phyloP scores from a whole-genome alignment of 2,329 filamentous ascomycete genomes.

The Epichloe coenophiala region DNA sequence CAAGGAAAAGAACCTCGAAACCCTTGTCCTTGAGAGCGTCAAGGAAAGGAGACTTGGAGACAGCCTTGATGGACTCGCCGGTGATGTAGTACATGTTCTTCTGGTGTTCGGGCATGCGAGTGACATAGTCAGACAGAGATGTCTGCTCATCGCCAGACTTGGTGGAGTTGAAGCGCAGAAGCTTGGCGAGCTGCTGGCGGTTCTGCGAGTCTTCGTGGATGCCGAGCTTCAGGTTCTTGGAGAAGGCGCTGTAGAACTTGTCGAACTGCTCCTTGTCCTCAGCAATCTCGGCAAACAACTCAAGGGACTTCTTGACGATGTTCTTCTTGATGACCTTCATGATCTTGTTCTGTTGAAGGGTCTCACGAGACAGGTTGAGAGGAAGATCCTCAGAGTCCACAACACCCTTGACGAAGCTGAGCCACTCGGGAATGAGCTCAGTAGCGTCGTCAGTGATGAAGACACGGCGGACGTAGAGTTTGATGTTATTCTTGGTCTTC shows the following conservation, averaged over 20 bases:
- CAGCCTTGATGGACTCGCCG: slow-evolving; percentile 97
- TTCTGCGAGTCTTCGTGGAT: slow-evolving; percentile 99
- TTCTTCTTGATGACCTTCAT: slow-evolving; percentile 99
- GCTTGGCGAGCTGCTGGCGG: slow-evolving; percentile 83
- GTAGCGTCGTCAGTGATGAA: slow-evolving; percentile 99
- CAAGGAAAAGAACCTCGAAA: slow-evolving; percentile 98
- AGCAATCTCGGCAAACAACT: slow-evolving; percentile 97
- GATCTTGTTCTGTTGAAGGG: slow-evolving; percentile 99
- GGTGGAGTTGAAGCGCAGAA: slow-evolving; percentile 96
- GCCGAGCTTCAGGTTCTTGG: slow-evolving; percentile 99
- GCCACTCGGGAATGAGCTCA: slow-evolving; percentile 98
- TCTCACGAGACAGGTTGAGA: slow-evolving; percentile 99
- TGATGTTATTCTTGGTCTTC: slow-evolving; percentile 99
- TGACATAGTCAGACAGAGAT: slow-evolving; percentile 93
- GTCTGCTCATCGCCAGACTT: slow-evolving; percentile 95
- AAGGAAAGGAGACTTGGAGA: slow-evolving; percentile 96
- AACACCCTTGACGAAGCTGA: slow-evolving; percentile 99
- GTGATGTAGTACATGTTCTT: slow-evolving; percentile 99
- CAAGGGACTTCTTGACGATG: slow-evolving; percentile 99
- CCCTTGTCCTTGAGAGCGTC: slow-evolving; percentile 97
- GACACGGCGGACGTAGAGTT: slow-evolving; percentile 98
- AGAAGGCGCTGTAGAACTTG: slow-evolving; percentile 99
- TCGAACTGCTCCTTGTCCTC: slow-evolving; percentile 99
- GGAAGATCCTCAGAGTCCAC: slow-evolving; percentile 99
- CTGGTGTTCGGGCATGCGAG: slow-evolving; percentile 99